Evolutionary conservation across 352 stramenopile genomes (phyloP), one percentile per base, ranked within the genome.

Genomic region (Globisporangium megalacanthum): DNA sequence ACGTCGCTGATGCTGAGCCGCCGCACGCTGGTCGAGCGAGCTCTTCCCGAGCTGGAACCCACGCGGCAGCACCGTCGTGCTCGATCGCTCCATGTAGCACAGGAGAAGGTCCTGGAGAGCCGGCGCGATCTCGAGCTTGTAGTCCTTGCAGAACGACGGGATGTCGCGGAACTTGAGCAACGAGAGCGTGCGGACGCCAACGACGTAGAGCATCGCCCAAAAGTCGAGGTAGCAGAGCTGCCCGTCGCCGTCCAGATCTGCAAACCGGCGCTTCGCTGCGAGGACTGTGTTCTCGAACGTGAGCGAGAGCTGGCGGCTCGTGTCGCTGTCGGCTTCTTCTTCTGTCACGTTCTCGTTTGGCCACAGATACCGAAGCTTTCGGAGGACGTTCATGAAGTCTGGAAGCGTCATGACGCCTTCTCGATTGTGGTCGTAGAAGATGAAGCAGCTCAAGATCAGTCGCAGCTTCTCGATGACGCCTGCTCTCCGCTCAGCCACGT

Each of bases 141-240:
- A 94, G 58, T 88, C 74, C 0, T 69, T 70, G 46, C 81, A 90
- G 53, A 92, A 92, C 0, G 70, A 83, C 17, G 77, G 77, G 4
- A 94, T 80, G 35, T 90, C 75, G 6, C 72, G 67, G 61, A 92
- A 86, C 52, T 75, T 73, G 46, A 90, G 69, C 37, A 90, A 62
- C 15, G 58, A 58, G 5, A 65, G 62, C 7, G 75, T 81, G 13
- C 76, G 86, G 14, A 90, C 55, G 0, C 73, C 76, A 0, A 90
- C 71, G 36, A 94, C 77, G 53, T 94, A 94, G 0, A 94, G 62
- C 75, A 94, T 88, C 0, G 73, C 79, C 77, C 83, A 94, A 37
- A 94, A 89, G 51, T 94, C 83, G 20, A 94, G 60, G 54, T 94
- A 94, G 48, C 81, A 90, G 1, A 92, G 68, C 25, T 74, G 61